Evolutionary conservation across 306 rosid species (phyloP).

Genomic region (Prinsepia uniflora): DNA sequence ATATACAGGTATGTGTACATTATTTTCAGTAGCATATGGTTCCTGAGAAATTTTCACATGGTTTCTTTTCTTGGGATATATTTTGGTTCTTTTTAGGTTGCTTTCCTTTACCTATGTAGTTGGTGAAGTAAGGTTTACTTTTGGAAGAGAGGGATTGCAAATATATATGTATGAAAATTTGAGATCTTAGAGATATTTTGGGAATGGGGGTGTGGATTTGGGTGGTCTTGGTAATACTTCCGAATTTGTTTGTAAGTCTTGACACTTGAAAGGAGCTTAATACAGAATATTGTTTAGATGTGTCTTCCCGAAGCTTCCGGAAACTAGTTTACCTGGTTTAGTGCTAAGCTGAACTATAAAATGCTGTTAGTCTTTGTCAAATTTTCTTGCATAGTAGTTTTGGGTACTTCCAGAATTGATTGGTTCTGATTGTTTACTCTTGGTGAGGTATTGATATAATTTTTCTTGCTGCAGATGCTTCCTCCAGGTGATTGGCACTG

Average conservation of each 20-base stretch:
- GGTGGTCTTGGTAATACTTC: slow-evolving; percentile 6
- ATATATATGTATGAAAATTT: not conserved
- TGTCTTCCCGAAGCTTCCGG: not conserved
- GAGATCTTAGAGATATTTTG: not conserved
- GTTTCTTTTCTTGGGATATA: not conserved
- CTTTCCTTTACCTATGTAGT: not conserved
- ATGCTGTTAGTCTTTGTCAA: not conserved
- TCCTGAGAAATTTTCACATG: not conserved
- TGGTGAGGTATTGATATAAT: slow-evolving; percentile 14
- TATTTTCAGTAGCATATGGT: slow-evolving; percentile 15
- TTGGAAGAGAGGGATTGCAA: slow-evolving; percentile 5
- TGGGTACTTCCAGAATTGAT: not conserved
- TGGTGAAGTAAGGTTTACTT: not conserved
- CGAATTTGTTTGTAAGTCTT: not conserved
- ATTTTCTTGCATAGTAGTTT: not conserved
- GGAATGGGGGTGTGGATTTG: slow-evolving; percentile 11
- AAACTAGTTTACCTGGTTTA: not conserved
- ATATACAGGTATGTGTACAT: slow-evolving; percentile 47
- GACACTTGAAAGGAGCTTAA: not conserved
- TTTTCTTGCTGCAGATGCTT: slow-evolving; percentile 60
- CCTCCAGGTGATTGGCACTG: slow-evolving; percentile 97
- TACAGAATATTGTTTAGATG: not conserved
- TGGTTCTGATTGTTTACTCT: slow-evolving; percentile 7
- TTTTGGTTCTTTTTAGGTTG: not conserved
- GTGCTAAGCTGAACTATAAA: not conserved